Evolutionary conservation across 176 grass and related monocot genomes (phyloP), one percentile per base, ranked within the genome.

Genomic region (Alopecurus myosuroides): DNA sequence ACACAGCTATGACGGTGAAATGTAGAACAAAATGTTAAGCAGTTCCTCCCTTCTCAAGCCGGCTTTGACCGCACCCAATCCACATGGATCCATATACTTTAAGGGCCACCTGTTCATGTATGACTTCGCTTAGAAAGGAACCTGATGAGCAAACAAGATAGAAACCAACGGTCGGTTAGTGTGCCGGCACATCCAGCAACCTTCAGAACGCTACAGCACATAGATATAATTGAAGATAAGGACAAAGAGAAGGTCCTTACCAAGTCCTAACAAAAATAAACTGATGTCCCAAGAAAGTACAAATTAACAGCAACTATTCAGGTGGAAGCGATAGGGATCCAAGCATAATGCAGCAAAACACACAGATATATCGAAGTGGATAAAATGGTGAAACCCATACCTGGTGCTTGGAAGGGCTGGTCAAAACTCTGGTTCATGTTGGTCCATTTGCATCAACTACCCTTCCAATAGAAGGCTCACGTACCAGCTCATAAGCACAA

Each of bases 341-440:
- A 57, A 60, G 56, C 56, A 28, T 28, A 60, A 60, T 60, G 11
- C 53, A 23, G 33, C 22, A 52, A 62, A 29, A 25, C 61, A 33
- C 33, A 61, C 30, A 74, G 2, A 5, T 51, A 63, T 22, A 73
- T 55, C 19, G 30, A 77, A 66, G 15, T 72, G 34, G 22, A 82
- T 40, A 83, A 9, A 49, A 74, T 49, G 41, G 31, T 25, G 34
- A 11, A 45, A 78, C 19, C 5, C 74, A 81, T 76, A 93, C 91
- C 94, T 93, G 81, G 62, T 85, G 61, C 76, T 80, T 79, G 49
- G 79, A 91, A 84, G 58, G 48, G 13, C 53, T 71, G 67, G 63
- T 68, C 37, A 49, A 62, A 57, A 81, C 49, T 35, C 55, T 42
- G 40, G 35, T 81, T 82, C 51, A 77, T 76, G 61, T 80, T 83